Base-by-base conservation (phyloP, 2,329 filamentous ascomycete genomes). In the Penicillium hesseltinei region DNA sequence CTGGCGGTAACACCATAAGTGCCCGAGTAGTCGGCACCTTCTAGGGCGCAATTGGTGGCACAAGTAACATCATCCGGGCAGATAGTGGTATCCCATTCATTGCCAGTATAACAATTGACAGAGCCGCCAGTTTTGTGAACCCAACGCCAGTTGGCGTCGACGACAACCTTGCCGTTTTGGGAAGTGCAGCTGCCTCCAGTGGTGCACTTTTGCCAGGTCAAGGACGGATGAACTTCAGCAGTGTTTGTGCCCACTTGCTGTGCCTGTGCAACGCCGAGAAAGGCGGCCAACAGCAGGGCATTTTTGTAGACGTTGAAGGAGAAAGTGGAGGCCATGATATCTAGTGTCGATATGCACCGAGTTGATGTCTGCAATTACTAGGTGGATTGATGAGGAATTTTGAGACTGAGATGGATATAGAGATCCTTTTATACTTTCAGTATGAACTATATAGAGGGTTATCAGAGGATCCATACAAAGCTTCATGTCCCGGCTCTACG, bases 101-200 rank as follows among this genome's bases (percentile, higher is more conserved):
- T 84, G 31, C 80, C 81, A 11, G 73, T 78, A 71, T 84, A 84
- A 76, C 82, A 84, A 74, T 85, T 85, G 63, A 75, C 80, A 60
- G 75, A 79, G 46, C 76, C 76, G 3, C 69, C 61, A 42, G 71
- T 76, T 39, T 73, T 70, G 69, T 84, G 81, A 45, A 82, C 68
- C 82, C 82, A 85, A 49, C 82, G 77, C 81, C 81, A 85, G 73
- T 84, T 84, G 25, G 55, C 42, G n/a, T 60, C 58, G 25, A 60
- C 9, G n/a, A 58, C 58, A 29, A 60, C 55, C 31, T 78, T 79
- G 47, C 80, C 82, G 38, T 67, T 65, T 62, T 82, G 81, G 2
- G 70, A 83, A 29, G 73, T 78, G 75, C 84, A 87, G 36, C 73
- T 74, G 50, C 82, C 81, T 57, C 73, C 75, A 29, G 72, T 66